Evolutionary conservation across 768 basidiomycete species (phyloP), one percentile per base, ranked within the genome.

Genomic region (Mycena capillaripes): DNA sequence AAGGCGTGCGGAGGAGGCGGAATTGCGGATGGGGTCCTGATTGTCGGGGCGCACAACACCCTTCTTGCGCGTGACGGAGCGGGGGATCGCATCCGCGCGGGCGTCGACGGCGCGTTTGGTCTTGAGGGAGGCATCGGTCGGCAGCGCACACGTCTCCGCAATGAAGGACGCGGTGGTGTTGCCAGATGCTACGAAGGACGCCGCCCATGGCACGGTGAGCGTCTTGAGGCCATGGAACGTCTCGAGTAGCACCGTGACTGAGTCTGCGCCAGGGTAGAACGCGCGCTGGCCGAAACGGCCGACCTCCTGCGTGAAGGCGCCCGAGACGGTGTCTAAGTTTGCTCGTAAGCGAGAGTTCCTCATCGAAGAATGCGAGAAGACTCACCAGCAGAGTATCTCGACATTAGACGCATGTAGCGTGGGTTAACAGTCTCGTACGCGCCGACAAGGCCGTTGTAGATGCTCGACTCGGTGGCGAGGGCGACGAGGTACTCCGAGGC

Each of bases 371-470:
- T 4, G 17, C 17, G 16, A 4, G 30, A 6, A 19, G 10, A 55
- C 29, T 30, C 5, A 55, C 53, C 75, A 3, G 71, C 75, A 1
- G 75, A 75, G 50, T 75, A 75, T 19, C 71, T 58, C 38, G 68
- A 48, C 75, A 75, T 72, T 27, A 75, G 63, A 30, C 75, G 56
- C 68, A 75, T 66, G 36, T 69, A 75, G 4, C 75, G 68, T 19
- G 75, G 58, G n/a, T 69, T 66, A 36, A 75, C 36, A 8, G 62
- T 65, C 50, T 75, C 75, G 61, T 56, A 75, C 32, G 68, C 52
- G 34, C 71, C 75, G 32, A 75, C 68, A 29, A 75, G 68, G 7
- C 75, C 75, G 5, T 75, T n/a, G 71, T 58, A 75, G 38, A 75
- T 69, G 65, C 59, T 72, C 27, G 75, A 75, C 32, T 57, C 40